Base-by-base conservation (phyloP, 768 basidiomycete species). In the Filobasidium wieringae region DNA sequence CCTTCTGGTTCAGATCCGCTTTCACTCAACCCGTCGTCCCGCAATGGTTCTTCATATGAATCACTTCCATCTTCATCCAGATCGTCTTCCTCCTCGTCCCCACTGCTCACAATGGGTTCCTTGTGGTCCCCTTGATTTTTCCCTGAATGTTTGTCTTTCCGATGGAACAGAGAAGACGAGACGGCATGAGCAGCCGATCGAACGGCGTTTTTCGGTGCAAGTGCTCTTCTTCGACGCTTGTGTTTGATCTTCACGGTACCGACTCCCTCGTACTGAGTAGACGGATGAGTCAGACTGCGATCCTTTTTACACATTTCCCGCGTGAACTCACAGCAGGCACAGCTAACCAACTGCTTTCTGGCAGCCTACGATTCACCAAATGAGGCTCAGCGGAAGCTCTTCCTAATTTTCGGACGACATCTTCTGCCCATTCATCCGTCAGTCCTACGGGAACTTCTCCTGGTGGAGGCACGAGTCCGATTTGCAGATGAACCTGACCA, bases 11-110 rank as follows among this genome's bases (percentile, higher is more conserved):
- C 33, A 17, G 57, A 45, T n/a, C 56, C 64, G 26, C 41, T 57
- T 84, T 9, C 87, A 75, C 4, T 84, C n/a, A 51, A 63, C 55
- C 82, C 88, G 65, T 88, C 88, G 65, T 90, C 88, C 68, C 84
- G 80, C 62, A 80, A 82, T 24, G 77, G 79, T 2, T 63, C 77
- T 78, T 4, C 60, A n/a, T 49, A 40, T 24, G 47, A 57, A 19
- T 53, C 62, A 12, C 49, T 68, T 24, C 80, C 76, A 68, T 81
- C 68, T 19, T 80, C 76, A 68, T 82, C 76, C 2, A 83, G 84
- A 29, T 85, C 88, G 29, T 90, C 82, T 26, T 88, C 86, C 73
- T 87, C 31, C 8, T 51, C 56, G 15, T n/a, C 30, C 6, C 40
- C 49, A 19, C 36, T 34, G 17, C 31, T 50, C 1, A 39, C 17